A percentile compares a stretch with the other conserved stretches of the same genome.
phyloP scores from a whole-genome alignment of 768 basidiomycete genomes.

The Leucosporidium scottii region DNA sequence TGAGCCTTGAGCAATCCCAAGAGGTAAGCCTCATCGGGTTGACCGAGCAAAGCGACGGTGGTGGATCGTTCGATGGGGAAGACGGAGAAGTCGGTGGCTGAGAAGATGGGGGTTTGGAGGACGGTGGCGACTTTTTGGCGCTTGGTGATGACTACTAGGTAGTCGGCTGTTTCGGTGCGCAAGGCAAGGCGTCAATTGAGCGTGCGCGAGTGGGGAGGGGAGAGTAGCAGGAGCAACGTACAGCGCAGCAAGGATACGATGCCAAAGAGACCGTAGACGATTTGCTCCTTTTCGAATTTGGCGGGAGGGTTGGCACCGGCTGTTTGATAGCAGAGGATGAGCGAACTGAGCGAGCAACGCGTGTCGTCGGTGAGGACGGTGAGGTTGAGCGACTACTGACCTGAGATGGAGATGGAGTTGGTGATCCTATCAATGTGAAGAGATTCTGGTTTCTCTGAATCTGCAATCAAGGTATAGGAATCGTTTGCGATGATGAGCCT shows the following conservation, averaged over 20 bases:
- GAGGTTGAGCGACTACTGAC: constrained; percentile 37
- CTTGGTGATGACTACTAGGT: constrained; percentile 78
- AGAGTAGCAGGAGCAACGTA: constrained; percentile 22
- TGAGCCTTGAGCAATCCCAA: constrained; percentile 80
- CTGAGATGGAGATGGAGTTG: constrained; percentile 42
- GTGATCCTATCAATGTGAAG: constrained; percentile 43
- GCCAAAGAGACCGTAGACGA: constrained; percentile 49
- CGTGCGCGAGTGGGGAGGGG: not conserved
- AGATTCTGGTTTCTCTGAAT: constrained; percentile 35
- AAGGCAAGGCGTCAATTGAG: not conserved
- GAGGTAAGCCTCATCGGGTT: constrained; percentile 81
- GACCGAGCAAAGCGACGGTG: constrained; percentile 56
- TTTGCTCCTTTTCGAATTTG: constrained; percentile 37
- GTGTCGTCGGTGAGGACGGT: not conserved
- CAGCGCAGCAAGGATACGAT: constrained; percentile 47
- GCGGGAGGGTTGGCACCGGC: not conserved
- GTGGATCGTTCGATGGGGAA: constrained; percentile 73
- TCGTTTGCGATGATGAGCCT: constrained; percentile 22
- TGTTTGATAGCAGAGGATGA: not conserved
- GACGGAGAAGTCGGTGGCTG: constrained; percentile 82
- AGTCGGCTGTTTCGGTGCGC: constrained; percentile 94
- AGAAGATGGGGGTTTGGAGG: constrained; percentile 78
- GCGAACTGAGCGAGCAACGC: not conserved
- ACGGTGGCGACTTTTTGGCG: constrained; percentile 69
- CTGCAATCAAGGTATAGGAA: constrained; percentile 31